phyloP scores from a whole-genome alignment of 2,329 filamentous ascomycete species.

The Westerdykella ornata region DNA sequence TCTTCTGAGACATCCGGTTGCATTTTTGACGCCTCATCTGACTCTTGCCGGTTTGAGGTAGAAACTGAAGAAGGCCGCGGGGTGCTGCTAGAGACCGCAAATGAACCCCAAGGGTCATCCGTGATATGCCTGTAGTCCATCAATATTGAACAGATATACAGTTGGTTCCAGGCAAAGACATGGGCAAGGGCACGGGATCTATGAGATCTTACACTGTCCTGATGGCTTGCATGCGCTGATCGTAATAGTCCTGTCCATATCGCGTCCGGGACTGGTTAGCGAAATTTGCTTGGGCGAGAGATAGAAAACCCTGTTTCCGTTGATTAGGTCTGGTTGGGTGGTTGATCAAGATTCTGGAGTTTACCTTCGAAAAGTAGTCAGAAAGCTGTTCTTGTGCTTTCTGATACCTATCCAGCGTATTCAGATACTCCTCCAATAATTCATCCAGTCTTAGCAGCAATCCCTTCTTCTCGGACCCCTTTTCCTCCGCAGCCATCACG shows the following conservation, averaged over 20 bases:
- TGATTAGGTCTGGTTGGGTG: slow-evolving; percentile 2
- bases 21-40: not conserved
- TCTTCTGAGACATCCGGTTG: slow-evolving; percentile 1
- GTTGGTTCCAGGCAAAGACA: too few relatives aligned
- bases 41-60: not conserved
- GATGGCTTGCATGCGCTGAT: slow-evolving; percentile 63
- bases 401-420: slow-evolving; percentile 61
- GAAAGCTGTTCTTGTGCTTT: slow-evolving; percentile 51
- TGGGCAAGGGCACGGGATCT: too few relatives aligned
- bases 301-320: slow-evolving; percentile 38
- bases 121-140: not conserved
- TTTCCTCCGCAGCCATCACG: not conserved
- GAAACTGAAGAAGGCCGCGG: too few relatives aligned
- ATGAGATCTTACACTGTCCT: slow-evolving; percentile 43
- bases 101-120: too few relatives aligned
- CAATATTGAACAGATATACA: too few relatives aligned
- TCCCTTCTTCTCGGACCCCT: slow-evolving; percentile 13
- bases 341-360: not conserved
- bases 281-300: slow-evolving; percentile 70
- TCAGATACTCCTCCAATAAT: slow-evolving; percentile 60
- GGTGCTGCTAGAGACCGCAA: too few relatives aligned
- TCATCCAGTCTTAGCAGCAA: slow-evolving; percentile 50
- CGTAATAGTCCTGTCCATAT: slow-evolving; percentile 65
- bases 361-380: slow-evolving; percentile 50
- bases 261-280: slow-evolving; percentile 55